A percentile compares a stretch with the other conserved stretches of the same genome.
Evolutionary conservation across 768 basidiomycete genomes (phyloP).

Genomic region (Trametes cubensis): DNA sequence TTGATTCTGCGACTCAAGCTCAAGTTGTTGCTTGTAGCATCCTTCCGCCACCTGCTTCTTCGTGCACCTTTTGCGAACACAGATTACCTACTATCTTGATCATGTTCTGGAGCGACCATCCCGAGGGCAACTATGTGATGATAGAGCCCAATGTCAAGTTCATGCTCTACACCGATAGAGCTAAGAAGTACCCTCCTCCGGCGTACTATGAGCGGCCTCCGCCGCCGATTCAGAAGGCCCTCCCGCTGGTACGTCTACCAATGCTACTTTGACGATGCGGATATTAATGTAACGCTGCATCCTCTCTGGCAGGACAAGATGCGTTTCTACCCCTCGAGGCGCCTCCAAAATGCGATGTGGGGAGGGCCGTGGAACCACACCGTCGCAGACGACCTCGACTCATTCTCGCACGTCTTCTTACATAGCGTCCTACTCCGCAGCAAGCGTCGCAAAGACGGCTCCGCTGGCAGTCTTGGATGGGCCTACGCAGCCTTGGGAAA

Average conservation of each 20-base stretch:
- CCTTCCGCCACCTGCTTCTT: no score
- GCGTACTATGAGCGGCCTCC: slow-evolving; percentile 17
- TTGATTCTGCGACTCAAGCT: no score
- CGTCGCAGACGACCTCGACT: slow-evolving; percentile 20
- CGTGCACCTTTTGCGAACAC: neutral
- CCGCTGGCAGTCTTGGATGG: neutral
- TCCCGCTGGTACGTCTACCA: slow-evolving; percentile 3
- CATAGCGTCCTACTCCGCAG: slow-evolving; percentile 7
- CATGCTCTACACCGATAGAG: neutral
- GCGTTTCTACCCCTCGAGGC: slow-evolving; percentile 9
- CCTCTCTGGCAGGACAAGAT: slow-evolving; percentile 5
- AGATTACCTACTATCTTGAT: neutral
- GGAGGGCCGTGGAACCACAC: neutral
- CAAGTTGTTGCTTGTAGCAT: no score
- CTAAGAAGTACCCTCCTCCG: neutral
- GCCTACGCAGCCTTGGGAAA: neutral
- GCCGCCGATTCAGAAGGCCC: neutral
- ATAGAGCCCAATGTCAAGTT: slow-evolving; percentile 19
- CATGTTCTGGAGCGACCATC: neutral
- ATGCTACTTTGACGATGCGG: neutral
- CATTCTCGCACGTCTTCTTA: slow-evolving; percentile 11
- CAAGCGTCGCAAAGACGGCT: neutral
- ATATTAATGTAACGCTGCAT: neutral
- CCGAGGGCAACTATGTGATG: slow-evolving; percentile 12
- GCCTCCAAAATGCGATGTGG: slow-evolving; percentile 3